Evolutionary conservation across 192 early-diverging fungal genomes (phyloP).

Genomic region (Phlyctochytrium planicorne): DNA sequence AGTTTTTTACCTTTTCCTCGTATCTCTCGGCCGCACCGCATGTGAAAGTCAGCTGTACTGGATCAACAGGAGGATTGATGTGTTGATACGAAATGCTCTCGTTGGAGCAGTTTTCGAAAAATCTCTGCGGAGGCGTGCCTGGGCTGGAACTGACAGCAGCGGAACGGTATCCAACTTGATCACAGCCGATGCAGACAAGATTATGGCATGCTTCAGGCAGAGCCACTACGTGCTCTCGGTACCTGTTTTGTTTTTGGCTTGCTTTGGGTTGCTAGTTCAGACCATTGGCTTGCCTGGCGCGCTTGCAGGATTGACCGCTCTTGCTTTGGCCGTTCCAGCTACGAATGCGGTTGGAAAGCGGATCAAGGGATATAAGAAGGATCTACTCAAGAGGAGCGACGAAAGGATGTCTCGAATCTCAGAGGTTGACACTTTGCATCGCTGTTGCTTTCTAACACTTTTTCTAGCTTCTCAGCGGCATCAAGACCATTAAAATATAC

Average conservation of each 20-base stretch:
- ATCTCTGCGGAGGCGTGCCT: background rate
- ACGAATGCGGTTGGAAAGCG: conserved; percentile 14
- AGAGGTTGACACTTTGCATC: conserved; percentile 12
- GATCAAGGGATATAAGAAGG: conserved; percentile 18
- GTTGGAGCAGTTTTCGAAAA: conserved; percentile 19
- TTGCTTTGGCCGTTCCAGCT: conserved; percentile 23
- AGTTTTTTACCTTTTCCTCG: conserved; percentile 16
- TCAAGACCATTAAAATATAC: conserved; percentile 43
- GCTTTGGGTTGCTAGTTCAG: conserved; percentile 12
- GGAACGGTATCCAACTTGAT: conserved; percentile 28
- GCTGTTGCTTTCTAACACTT: background rate
- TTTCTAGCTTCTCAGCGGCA: conserved; percentile 51
- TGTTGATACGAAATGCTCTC: conserved; percentile 10
- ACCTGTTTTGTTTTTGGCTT: conserved; percentile 18
- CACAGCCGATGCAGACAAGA: conserved; percentile 27
- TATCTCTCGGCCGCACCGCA: conserved; percentile 14
- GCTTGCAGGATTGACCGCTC: conserved; percentile 19
- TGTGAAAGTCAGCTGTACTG: conserved; percentile 29
- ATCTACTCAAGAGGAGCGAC: conserved; percentile 21
- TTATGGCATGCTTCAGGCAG: conserved; percentile 28
- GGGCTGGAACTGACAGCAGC: background rate
- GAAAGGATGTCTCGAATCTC: conserved; percentile 11
- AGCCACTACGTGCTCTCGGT: conserved; percentile 28
- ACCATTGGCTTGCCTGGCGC: conserved; percentile 18
- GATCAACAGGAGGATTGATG: conserved; percentile 24